Conservation (phyloP, 2,329 filamentous ascomycete genomes). For the Ophiostoma australiae region DNA sequence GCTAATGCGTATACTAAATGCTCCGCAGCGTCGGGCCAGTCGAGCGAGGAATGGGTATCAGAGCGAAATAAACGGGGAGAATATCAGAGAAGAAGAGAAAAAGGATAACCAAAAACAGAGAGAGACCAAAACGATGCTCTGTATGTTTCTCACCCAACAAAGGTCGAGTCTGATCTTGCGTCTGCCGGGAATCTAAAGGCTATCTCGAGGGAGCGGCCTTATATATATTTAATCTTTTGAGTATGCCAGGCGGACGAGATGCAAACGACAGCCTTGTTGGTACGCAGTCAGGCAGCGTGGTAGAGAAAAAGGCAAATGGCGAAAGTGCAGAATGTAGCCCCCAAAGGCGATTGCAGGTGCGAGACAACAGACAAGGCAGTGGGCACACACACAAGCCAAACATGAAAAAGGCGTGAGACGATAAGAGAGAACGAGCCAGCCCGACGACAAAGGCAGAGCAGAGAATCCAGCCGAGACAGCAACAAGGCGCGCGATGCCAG, state of each 20-base stretch:
- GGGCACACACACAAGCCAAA: background rate
- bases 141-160: background rate
- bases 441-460: background rate
- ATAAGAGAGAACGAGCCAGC: background rate
- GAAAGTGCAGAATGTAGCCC: background rate
- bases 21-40: background rate
- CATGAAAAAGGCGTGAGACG: background rate
- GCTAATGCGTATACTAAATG: conserved; percentile 2
- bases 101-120: background rate
- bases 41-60: background rate
- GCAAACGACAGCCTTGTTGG: background rate
- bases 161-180: background rate
- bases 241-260: background rate
- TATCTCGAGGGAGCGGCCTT: background rate
- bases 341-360: background rate
- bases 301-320: background rate
- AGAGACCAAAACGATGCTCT: background rate
- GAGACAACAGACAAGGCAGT: background rate
- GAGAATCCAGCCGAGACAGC: background rate
- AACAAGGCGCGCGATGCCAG: conserved; percentile 7
- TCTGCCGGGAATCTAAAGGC: background rate
- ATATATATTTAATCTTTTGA: background rate
- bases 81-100: conserved; percentile 4
- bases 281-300: background rate
- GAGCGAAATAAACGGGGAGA: background rate